Evolutionary conservation across 2,329 filamentous ascomycete genomes (phyloP), one percentile per base, ranked within the genome.

Genomic region (Hymenoscyphus salicellus): DNA sequence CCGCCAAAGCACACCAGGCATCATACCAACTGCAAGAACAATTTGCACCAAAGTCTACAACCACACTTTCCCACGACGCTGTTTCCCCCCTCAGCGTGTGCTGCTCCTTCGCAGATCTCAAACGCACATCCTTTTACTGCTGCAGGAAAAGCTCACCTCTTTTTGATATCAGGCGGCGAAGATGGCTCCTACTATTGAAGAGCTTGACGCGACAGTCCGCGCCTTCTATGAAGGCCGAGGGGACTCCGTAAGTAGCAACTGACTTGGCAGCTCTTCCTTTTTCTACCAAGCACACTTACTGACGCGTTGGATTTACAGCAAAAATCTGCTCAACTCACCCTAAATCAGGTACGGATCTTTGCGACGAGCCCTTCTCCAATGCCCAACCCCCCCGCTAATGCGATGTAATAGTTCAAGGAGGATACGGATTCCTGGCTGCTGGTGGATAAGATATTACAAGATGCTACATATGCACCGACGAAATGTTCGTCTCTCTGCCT

Each of bases 211-310:
- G 79, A 95, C 93, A 72, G 94, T 98, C 84, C 93, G 91, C 78
- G 88, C 92, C 82, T 98, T 99, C 81, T 99, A 97, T 77, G 94
- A 98, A 82, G 93, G 93, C 78, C 91, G 94, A 79, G 95, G 95
- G 74, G 92, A 97, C 67, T 86, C 93, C 83, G 93, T 96, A 83
- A 75, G 89, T 81, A 67, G 62, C 10, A 20, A 26, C 58, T 8
- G 71, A 61, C 28, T 61, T 60, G 5, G 57, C 36, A 43, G 52
- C 14, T 59, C 14, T 59, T n/a, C 41, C 60, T 62, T 8, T 62
- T 20, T 61, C 32, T 49, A n/a, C 61, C 55, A 43, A 61, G 63
- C 23, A 61, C 60, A 62, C 69, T 60, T 74, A 72, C 79, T 81
- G 72, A 82, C 78, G 68, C 71, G 68, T 72, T 71, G 71, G 78